Conservation (phyloP, 164 flowering plant genomes). For the Chloranthus sessilifolius region DNA sequence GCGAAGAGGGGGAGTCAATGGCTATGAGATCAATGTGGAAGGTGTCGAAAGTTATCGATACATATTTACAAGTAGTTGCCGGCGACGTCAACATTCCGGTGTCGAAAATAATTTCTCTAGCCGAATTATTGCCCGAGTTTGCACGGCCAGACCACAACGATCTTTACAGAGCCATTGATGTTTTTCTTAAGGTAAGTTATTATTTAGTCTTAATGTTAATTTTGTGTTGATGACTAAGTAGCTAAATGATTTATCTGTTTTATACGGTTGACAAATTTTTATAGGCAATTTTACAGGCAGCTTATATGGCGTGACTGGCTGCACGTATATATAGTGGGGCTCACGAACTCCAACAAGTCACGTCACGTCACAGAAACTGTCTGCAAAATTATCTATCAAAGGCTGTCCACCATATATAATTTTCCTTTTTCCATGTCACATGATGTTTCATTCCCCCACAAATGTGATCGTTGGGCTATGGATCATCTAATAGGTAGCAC, state of each 20-base stretch:
- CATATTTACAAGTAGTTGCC: slow-evolving; percentile 65
- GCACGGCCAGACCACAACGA: slow-evolving; percentile 68
- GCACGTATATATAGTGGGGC: too few species aligned
- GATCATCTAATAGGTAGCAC: background rate
- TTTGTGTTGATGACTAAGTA: background rate
- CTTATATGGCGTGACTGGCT: too few species aligned
- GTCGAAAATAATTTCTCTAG: slow-evolving; percentile 47
- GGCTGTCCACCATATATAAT: too few species aligned
- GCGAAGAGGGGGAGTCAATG: slow-evolving; percentile 21
- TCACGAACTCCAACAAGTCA: too few species aligned
- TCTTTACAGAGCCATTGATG: slow-evolving; percentile 77
- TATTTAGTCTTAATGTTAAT: background rate
- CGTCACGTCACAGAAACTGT: too few species aligned
- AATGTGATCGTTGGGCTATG: background rate
- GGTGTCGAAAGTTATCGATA: slow-evolving; percentile 68
- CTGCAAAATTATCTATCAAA: too few species aligned
- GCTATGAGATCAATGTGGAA: slow-evolving; percentile 32
- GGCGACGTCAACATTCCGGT: slow-evolving; percentile 51
- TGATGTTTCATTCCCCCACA: too few species aligned
- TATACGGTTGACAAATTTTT: too few species aligned
- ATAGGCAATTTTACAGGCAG: too few species aligned
- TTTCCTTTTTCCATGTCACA: too few species aligned
- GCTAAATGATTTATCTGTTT: too few species aligned
- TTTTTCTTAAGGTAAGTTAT: slow-evolving; percentile 64
- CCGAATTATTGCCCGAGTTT: slow-evolving; percentile 55